phyloP scores from a whole-genome alignment of 1,284 basidiomycete species.

The Baeospora myosura region DNA sequence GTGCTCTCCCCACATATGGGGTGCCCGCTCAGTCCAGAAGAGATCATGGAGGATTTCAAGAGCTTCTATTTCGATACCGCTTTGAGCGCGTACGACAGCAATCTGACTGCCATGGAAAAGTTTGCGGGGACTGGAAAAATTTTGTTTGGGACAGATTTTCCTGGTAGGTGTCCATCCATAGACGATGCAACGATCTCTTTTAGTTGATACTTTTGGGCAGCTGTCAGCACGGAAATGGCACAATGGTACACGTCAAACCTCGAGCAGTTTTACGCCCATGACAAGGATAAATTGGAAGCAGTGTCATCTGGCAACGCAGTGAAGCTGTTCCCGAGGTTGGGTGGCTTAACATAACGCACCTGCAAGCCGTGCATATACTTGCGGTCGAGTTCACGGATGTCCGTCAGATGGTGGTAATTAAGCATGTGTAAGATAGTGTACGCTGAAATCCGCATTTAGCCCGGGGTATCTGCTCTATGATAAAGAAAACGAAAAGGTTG shows the following conservation, averaged over 20 bases:
- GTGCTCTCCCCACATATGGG: conserved; percentile 62
- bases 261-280: conserved; percentile 34
- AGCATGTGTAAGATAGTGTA: conserved; percentile 4
- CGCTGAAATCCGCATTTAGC: too few species aligned
- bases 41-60: conserved; percentile 59
- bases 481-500: background rate
- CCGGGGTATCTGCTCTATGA: background rate
- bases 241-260: conserved; percentile 53
- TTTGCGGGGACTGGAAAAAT: conserved; percentile 43
- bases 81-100: conserved; percentile 47
- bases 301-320: conserved; percentile 43
- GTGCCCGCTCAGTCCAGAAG: conserved; percentile 45
- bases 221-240: conserved; percentile 46
- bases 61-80: conserved; percentile 69
- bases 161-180: conserved; percentile 36
- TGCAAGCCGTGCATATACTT: background rate
- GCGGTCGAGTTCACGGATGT: background rate
- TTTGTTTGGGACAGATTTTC: conserved; percentile 69
- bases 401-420: background rate
- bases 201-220: conserved; percentile 25
- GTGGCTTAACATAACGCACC: background rate
- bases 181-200: conserved; percentile 3
- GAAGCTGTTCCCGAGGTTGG: conserved; percentile 36
- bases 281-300: conserved; percentile 26
- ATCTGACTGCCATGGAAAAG: conserved; percentile 38